Percentiles rank a stretch among this genome's conserved stretches.
Conservation (phyloP, 139 green algal genomes). For the Astrephomene gubernaculifera region DNA sequence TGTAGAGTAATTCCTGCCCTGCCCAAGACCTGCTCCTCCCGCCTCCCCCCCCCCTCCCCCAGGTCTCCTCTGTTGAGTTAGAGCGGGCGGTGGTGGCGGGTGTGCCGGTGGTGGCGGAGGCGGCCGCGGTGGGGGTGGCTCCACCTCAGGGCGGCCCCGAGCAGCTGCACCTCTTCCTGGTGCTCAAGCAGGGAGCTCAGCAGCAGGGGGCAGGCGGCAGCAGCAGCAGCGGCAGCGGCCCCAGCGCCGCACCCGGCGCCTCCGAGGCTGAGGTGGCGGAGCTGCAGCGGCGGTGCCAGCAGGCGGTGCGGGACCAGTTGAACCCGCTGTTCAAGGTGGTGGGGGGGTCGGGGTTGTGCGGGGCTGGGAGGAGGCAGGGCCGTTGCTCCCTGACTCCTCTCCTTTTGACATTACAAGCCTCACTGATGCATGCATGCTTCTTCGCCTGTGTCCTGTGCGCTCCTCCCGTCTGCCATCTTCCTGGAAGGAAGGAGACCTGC, state of each 20-base stretch:
- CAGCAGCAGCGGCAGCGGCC: background rate
- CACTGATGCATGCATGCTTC: too few relatives aligned
- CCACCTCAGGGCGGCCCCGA: constrained; percentile 85
- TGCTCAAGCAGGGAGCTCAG: constrained; percentile 51
- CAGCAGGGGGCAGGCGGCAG: constrained; percentile 8
- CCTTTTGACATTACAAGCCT: too few relatives aligned
- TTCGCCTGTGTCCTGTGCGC: too few relatives aligned
- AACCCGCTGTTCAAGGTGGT: constrained; percentile 94
- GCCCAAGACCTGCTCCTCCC: background rate
- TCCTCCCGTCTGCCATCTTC: too few relatives aligned
- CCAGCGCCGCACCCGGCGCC: background rate
- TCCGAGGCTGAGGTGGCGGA: background rate
- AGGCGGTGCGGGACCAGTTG: constrained; percentile 63
- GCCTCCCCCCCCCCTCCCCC: background rate
- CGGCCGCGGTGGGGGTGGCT: constrained; percentile 85
- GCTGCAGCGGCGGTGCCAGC: constrained; percentile 66
- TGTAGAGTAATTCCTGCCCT: background rate
- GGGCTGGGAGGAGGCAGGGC: background rate
- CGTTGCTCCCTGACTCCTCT: too few relatives aligned
- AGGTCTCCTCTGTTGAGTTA: constrained; percentile 92
- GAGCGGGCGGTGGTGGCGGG: constrained; percentile 76
- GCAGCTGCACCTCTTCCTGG: constrained; percentile 85
- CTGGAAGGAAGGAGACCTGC: too few relatives aligned
- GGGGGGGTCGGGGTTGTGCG: background rate
- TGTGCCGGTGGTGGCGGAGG: constrained; percentile 51